phyloP scores from a whole-genome alignment of 352 stramenopile genomes.

The Pythium guiyangense region DNA sequence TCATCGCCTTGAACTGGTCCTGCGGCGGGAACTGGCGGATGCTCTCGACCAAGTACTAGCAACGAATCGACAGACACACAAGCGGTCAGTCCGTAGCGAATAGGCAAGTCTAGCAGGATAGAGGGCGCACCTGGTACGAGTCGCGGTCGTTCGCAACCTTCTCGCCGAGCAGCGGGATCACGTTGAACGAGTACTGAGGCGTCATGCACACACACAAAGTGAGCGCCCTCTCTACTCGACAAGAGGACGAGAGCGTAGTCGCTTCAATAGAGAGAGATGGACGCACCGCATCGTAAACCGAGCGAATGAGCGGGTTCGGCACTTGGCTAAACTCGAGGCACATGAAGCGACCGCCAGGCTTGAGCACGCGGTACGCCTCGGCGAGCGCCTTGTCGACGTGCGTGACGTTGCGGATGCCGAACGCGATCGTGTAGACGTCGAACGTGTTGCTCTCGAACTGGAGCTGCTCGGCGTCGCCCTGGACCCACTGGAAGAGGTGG shows the following conservation, averaged over 20 bases:
- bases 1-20: constrained; percentile 93
- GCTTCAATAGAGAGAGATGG: not conserved
- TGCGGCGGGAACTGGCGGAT: constrained; percentile 99
- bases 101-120: no score
- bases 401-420: constrained; percentile 98
- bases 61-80: constrained; percentile 1
- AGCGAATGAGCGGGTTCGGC: constrained; percentile 87
- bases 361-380: constrained; percentile 95
- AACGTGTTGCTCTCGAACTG: constrained; percentile 95
- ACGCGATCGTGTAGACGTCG: constrained; percentile 99
- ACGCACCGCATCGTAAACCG: constrained; percentile 92
- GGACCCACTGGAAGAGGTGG: constrained; percentile 83
- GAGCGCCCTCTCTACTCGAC: not conserved
- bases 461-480: constrained; percentile 96
- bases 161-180: constrained; percentile 95
- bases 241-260: not conserved
- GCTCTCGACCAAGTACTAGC: constrained; percentile 97
- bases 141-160: constrained; percentile 94
- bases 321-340: constrained; percentile 98
- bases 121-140: constrained; percentile 95
- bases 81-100: no score
- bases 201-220: not conserved
- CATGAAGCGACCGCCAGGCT: constrained; percentile 95
- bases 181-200: constrained; percentile 95
- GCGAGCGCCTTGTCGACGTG: constrained; percentile 93